Conservation (phyloP, 495 filamentous ascomycete species). For the Hyaloscypha finlandica region DNA sequence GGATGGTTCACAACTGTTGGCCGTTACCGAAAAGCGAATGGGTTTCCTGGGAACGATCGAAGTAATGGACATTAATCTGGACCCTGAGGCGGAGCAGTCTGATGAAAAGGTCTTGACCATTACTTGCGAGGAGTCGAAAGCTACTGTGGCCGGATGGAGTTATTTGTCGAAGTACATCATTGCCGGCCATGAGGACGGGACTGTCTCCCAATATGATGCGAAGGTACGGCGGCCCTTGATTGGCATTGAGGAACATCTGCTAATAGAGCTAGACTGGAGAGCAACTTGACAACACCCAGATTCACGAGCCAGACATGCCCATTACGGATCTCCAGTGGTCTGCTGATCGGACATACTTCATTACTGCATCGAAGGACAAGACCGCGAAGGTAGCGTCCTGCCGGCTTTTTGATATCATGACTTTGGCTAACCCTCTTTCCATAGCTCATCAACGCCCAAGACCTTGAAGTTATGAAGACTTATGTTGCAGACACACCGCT, state of each 20-base stretch:
- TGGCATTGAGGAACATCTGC: constrained; percentile 2
- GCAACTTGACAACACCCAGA: constrained; percentile 72
- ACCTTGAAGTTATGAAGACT: constrained; percentile 90
- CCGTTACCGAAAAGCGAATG: constrained; percentile 97
- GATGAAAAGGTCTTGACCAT: constrained; percentile 81
- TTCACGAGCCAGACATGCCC: constrained; percentile 78
- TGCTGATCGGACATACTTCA: constrained; percentile 91
- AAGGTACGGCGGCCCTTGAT: constrained; percentile 58
- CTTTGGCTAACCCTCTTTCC: constrained; percentile 3
- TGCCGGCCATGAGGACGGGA: constrained; percentile 94
- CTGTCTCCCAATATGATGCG: constrained; percentile 89
- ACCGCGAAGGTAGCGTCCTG: constrained; percentile 71
- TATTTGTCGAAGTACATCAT: constrained; percentile 92
- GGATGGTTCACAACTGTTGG: constrained; percentile 84
- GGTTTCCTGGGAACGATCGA: constrained; percentile 91
- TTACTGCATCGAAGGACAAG: constrained; percentile 98
- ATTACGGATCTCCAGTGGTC: constrained; percentile 97
- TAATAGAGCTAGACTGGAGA: constrained; percentile 66
- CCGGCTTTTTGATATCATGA: background rate
- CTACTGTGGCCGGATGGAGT: constrained; percentile 95
- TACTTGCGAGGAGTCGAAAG: constrained; percentile 90
- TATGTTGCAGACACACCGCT: constrained; percentile 93
- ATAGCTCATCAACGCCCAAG: constrained; percentile 75
- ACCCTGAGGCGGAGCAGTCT: constrained; percentile 78
- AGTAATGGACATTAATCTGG: constrained; percentile 80